Percentiles rank a stretch among this genome's conserved stretches.
phyloP scores from a whole-genome alignment of 768 basidiomycete species.

The Termitomyces sp. region DNA sequence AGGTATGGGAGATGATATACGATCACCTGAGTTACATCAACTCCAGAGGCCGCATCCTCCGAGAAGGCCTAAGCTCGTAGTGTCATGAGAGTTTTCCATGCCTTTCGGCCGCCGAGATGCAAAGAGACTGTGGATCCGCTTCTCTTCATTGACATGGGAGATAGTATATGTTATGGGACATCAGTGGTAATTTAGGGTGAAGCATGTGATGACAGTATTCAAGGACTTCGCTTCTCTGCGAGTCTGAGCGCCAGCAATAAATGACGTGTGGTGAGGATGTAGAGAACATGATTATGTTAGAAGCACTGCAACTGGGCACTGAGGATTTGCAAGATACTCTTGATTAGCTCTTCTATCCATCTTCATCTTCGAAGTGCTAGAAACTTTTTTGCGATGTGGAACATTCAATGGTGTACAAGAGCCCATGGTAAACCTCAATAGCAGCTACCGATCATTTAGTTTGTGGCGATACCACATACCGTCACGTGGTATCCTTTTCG shows the following conservation, averaged over 20 bases:
- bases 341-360: background rate
- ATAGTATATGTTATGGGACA: background rate
- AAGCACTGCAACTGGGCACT: too few relatives aligned
- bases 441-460: background rate
- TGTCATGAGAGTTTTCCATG: background rate
- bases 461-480: constrained; percentile 5
- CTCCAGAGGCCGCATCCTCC: background rate
- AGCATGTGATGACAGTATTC: background rate
- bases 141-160: background rate
- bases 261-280: background rate
- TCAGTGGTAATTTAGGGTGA: background rate
- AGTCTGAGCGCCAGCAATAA: background rate
- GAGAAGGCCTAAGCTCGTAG: background rate
- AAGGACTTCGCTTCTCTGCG: background rate
- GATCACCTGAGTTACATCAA: background rate
- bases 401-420: background rate
- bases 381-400: background rate
- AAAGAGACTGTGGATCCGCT: background rate
- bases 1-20: background rate
- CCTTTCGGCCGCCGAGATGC: background rate
- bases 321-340: background rate
- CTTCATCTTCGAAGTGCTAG: background rate
- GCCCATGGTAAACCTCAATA: background rate
- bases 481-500: constrained; percentile 19
- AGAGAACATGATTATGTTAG: background rate